Percentiles rank a stretch among this genome's conserved stretches.
phyloP scores from a whole-genome alignment of 2,329 filamentous ascomycete species.

The Fusarium lateritium region DNA sequence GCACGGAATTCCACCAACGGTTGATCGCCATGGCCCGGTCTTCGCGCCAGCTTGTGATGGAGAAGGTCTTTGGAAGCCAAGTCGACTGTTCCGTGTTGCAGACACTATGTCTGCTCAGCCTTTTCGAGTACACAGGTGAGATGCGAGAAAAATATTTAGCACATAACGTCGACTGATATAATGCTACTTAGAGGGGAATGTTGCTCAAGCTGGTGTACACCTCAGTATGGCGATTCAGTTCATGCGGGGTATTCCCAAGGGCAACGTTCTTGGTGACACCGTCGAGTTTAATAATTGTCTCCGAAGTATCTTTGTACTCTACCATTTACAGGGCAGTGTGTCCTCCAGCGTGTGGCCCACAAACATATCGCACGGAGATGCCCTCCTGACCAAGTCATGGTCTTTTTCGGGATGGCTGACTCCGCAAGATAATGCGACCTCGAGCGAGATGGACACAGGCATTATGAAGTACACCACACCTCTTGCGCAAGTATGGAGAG shows the following conservation, averaged over 20 bases:
- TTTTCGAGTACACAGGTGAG: slow-evolving; percentile 2
- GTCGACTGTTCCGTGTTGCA: background rate
- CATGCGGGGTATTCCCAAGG: background rate
- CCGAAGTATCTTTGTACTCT: background rate
- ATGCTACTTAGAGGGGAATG: background rate
- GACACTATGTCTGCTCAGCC: background rate
- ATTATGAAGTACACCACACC: slow-evolving; percentile 8
- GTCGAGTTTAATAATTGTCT: background rate
- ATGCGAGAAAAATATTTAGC: accelerated
- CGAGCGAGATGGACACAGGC: background rate
- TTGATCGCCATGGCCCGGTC: background rate
- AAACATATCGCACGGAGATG: background rate
- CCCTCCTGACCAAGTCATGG: background rate
- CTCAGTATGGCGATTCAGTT: background rate
- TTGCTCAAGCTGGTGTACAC: background rate
- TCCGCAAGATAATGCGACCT: background rate
- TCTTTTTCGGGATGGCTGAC: background rate
- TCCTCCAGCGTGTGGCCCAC: background rate
- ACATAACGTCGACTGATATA: background rate
- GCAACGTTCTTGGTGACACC: background rate
- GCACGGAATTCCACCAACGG: background rate
- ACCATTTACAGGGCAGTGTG: background rate
- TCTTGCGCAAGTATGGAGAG: slow-evolving; percentile 4
- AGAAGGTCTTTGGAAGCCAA: background rate
- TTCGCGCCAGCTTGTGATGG: background rate